Evolutionary conservation across 345 rosid genomes (phyloP), one percentile per base, ranked within the genome.

Genomic region (Eucalyptus sp.): DNA sequence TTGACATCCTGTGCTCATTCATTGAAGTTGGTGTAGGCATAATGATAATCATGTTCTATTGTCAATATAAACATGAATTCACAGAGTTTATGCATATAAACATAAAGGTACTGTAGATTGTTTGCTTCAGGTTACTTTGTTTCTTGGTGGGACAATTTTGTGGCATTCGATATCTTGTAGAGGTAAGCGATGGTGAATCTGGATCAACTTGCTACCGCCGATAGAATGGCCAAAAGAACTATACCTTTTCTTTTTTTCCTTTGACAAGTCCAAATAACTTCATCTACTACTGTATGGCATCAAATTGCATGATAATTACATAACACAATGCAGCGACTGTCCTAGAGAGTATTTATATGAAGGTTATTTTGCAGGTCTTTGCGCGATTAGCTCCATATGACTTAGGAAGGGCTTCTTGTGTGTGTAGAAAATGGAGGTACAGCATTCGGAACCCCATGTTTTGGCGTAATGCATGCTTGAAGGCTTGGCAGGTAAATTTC

Each of bases 401-500:
- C 91, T 62, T 96, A 80, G 99, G 98, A 89, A 96, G 94, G 91
- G 98, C 97, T 89, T 93, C 98, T 86, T 96, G 98, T 92, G 98
- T 96, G 13, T 97, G 99, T 90, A 92, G 97, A 64, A 97, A 96
- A 90, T 96, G 99, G 99, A 97, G 96, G 92, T 97, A 95, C 91
- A 93, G 99, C 9, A 94, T 97, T 89, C 96, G 98, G 29, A 96
- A 96, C 93, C 99, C 99, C 89, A 93, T 95, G 22, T 93, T 94
- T 88, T 97, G 99, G 99, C 98, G 98, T 54, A 94, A 89, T 89
- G 97, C 98, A 14, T 97, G 99, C 96, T 91, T 97, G 93, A 97
- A 94, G 91, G 95, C 96, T 88, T 96, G 99, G 99, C 99, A 96
- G 96, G 97, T 96, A 90, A 88, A 50, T 83, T 88, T 81, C 60